A percentile compares a stretch with the other conserved stretches of the same genome.
These are phyloP conservation scores for Onygenales sp. DNA, from an alignment of 2,329 filamentous ascomycete species.

Conservation along the genomic window DNA sequence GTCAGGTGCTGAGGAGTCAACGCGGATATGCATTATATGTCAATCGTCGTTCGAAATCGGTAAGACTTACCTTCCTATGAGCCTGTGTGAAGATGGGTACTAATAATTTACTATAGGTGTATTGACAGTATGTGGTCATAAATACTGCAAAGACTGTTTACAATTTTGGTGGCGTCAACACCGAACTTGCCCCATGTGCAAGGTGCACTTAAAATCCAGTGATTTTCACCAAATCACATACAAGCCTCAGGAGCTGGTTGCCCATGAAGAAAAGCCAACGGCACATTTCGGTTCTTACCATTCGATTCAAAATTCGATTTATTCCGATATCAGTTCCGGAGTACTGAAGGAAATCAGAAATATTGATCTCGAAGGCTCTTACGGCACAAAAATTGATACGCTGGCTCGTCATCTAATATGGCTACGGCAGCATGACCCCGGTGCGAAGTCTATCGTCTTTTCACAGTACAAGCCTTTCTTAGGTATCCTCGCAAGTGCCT, in stretches of 20 bases:
- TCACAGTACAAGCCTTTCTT: constrained; percentile 83
- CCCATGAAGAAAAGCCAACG: constrained; percentile 46
- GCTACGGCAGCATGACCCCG: constrained; percentile 74
- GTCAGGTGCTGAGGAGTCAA: constrained; percentile 49
- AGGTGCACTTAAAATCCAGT: constrained; percentile 51
- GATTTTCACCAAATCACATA: constrained; percentile 81
- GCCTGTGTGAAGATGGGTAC: constrained; percentile 3
- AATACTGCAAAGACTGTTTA: constrained; percentile 86
- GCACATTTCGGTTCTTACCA: constrained; percentile 17
- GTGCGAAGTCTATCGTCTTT: constrained; percentile 87
- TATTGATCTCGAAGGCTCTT: constrained; percentile 64
- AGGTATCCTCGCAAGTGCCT: constrained; percentile 59
- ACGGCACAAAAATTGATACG: constrained; percentile 84
- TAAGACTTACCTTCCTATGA: constrained; percentile 38
- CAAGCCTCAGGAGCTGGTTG: constrained; percentile 63
- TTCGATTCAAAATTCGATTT: constrained; percentile 49
- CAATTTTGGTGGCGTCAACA: constrained; percentile 65
- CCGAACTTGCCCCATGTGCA: constrained; percentile 76
- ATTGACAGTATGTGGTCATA: constrained; percentile 75
- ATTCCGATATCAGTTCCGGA: constrained; percentile 62
- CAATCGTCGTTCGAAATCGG: constrained; percentile 67
- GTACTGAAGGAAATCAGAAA: constrained; percentile 72
- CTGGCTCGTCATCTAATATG: constrained; percentile 72
- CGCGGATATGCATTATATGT: constrained; percentile 78
- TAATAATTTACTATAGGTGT: constrained; percentile 21